phyloP scores from a whole-genome alignment of 2,329 filamentous ascomycete species.

The Xylariaceae sp. region DNA sequence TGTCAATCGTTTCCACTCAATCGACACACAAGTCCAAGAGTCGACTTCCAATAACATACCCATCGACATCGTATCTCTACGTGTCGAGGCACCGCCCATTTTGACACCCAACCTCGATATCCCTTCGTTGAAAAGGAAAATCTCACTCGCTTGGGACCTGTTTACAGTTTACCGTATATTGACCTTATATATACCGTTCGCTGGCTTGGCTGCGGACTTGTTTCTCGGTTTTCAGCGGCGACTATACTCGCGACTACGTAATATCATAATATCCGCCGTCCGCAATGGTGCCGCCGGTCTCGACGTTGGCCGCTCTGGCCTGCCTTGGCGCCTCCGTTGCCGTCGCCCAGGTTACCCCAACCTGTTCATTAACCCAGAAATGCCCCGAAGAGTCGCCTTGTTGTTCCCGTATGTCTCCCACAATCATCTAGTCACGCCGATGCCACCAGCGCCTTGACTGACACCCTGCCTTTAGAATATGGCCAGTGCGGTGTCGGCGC shows the following conservation, averaged over 20 bases:
- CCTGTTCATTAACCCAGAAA: constrained; percentile 49
- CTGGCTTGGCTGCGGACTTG: constrained; percentile 3
- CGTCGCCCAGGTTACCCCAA: constrained; percentile 34
- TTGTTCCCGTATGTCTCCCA: constrained; percentile 64
- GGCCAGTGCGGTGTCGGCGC: constrained; percentile 89
- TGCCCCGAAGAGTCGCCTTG: constrained; percentile 73
- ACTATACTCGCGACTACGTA: constrained; percentile 10
- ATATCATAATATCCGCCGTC: constrained; percentile 18
- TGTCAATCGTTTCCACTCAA: constrained; percentile 15
- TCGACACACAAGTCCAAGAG: background rate
- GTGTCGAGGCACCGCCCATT: too few relatives aligned
- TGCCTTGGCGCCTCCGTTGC: constrained; percentile 39
- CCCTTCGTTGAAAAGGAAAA: background rate
- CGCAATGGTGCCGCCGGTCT: constrained; percentile 31
- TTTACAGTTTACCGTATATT: background rate
- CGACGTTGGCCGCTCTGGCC: constrained; percentile 36
- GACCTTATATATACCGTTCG: background rate
- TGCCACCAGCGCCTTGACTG: background rate
- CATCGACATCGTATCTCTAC: too few relatives aligned
- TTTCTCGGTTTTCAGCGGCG: background rate
- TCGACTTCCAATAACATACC: background rate
- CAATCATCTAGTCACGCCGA: background rate
- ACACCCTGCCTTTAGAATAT: constrained; percentile 63
- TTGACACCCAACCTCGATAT: background rate
- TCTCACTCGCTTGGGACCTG: too few relatives aligned